Evolutionary conservation across 768 basidiomycete species (phyloP).

Genomic region (Mycena filopes): DNA sequence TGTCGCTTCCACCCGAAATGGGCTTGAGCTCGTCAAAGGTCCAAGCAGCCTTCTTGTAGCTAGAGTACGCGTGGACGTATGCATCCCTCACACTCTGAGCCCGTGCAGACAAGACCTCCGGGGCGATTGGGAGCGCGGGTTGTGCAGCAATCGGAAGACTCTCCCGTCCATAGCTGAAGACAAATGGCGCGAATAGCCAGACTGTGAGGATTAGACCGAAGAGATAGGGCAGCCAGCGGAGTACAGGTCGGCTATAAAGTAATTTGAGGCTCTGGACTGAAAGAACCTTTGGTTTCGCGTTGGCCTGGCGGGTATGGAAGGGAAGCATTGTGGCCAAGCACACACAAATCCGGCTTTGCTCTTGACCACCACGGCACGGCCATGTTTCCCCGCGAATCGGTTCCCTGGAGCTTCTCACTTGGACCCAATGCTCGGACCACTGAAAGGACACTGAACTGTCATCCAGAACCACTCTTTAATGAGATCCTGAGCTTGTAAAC

Average conservation of each 20-base stretch:
- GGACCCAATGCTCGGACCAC: too few relatives aligned
- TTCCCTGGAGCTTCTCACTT: too few relatives aligned
- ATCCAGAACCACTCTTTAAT: too few relatives aligned
- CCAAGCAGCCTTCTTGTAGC: constrained; percentile 60
- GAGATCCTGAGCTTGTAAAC: too few relatives aligned
- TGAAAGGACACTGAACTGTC: too few relatives aligned
- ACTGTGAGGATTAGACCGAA: constrained; percentile 20
- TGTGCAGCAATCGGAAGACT: constrained; percentile 5
- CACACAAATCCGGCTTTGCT: too few relatives aligned
- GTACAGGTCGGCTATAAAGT: constrained; percentile 27
- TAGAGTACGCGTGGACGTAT: constrained; percentile 66
- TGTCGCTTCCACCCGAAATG: constrained; percentile 51
- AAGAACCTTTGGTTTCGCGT: constrained; percentile 14
- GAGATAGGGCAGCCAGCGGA: constrained; percentile 29
- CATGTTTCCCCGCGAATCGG: too few relatives aligned
- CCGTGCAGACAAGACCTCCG: constrained; percentile 17
- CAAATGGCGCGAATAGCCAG: constrained; percentile 29
- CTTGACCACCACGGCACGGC: too few relatives aligned
- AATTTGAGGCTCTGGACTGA: constrained; percentile 23
- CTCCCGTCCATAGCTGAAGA: constrained; percentile 9
- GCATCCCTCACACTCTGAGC: constrained; percentile 54
- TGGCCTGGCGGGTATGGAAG: constrained; percentile 27
- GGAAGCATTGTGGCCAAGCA: constrained; percentile 26
- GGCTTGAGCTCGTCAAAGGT: constrained; percentile 66
- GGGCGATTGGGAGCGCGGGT: background rate